Evolutionary conservation across 202 grass and related monocot genomes (phyloP).

Genomic region (Musa balbisiana): DNA sequence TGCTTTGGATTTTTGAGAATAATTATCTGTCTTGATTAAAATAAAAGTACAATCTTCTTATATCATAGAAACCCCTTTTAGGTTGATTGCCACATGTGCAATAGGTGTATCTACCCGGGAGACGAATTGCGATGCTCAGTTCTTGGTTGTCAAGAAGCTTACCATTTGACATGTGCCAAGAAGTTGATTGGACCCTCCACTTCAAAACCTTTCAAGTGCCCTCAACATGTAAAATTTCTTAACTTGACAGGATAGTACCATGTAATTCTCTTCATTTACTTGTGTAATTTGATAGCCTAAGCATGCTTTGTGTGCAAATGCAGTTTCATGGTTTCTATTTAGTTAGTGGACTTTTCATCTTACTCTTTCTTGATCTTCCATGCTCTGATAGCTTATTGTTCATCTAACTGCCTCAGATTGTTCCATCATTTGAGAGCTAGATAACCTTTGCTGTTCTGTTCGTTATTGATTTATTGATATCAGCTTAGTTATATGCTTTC

Average conservation of each 20-base stretch:
- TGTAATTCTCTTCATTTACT: neutral
- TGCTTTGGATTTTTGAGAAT: neutral
- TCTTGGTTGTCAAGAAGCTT: slow-evolving; percentile 43
- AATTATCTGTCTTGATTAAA: neutral
- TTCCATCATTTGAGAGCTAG: neutral
- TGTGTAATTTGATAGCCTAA: neutral
- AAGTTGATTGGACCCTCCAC: slow-evolving; percentile 35
- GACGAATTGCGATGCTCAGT: slow-evolving; percentile 70
- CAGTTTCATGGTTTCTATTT: neutral
- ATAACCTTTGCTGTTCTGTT: too few relatives aligned
- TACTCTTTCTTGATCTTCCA: neutral
- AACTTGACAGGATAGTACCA: slow-evolving; percentile 4
- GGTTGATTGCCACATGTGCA: slow-evolving; percentile 71
- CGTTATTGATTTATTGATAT: too few relatives aligned
- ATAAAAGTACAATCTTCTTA: neutral
- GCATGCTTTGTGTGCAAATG: neutral
- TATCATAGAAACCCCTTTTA: slow-evolving; percentile 21
- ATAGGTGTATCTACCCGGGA: slow-evolving; percentile 52
- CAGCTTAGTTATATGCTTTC: too few relatives aligned
- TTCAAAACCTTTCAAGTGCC: slow-evolving; percentile 60
- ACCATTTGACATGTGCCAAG: slow-evolving; percentile 51
- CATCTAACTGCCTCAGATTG: neutral
- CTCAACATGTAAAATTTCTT: slow-evolving; percentile 80
- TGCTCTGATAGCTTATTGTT: neutral
- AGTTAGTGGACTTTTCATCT: neutral